These are phyloP conservation scores for Phyllosticta citrichinensis DNA, from an alignment of 2,329 filamentous ascomycete species.

Conservation along the genomic window DNA sequence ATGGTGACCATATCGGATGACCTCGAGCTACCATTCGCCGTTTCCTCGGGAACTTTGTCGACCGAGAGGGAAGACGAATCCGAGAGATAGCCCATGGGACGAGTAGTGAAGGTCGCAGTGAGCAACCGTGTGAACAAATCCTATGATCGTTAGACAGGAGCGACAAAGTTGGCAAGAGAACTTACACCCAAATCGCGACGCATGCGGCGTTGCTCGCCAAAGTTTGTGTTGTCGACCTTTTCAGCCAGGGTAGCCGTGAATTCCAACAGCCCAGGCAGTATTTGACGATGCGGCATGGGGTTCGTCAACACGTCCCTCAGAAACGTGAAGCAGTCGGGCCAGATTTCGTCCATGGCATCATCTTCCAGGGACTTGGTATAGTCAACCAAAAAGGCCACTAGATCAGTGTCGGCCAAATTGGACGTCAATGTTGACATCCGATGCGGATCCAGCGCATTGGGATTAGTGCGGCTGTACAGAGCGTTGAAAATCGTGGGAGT, in stretches of 20 bases:
- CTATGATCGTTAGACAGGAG: constrained; percentile 36
- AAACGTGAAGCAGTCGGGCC: constrained; percentile 88
- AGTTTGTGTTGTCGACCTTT: constrained; percentile 96
- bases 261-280: constrained; percentile 73
- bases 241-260: constrained; percentile 84
- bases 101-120: constrained; percentile 87
- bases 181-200: constrained; percentile 75
- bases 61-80: constrained; percentile 15
- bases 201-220: constrained; percentile 90
- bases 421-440: constrained; percentile 84
- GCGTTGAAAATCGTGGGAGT: constrained; percentile 93
- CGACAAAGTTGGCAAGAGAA: constrained; percentile 14
- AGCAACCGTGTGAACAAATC: constrained; percentile 82
- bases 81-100: constrained; percentile 63
- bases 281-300: constrained; percentile 88
- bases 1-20: constrained; percentile 63
- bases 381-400: constrained; percentile 81
- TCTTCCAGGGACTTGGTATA: constrained; percentile 88
- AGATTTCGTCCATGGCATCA: constrained; percentile 96
- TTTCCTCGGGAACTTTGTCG: constrained; percentile 32
- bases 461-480: constrained; percentile 89
- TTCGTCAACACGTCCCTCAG: constrained; percentile 83
- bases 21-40: constrained; percentile 16
- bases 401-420: constrained; percentile 68
- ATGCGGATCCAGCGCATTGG: constrained; percentile 62